Evolutionary conservation across 2,329 filamentous ascomycete genomes (phyloP).

Genomic region (Colletotrichum sp.): DNA sequence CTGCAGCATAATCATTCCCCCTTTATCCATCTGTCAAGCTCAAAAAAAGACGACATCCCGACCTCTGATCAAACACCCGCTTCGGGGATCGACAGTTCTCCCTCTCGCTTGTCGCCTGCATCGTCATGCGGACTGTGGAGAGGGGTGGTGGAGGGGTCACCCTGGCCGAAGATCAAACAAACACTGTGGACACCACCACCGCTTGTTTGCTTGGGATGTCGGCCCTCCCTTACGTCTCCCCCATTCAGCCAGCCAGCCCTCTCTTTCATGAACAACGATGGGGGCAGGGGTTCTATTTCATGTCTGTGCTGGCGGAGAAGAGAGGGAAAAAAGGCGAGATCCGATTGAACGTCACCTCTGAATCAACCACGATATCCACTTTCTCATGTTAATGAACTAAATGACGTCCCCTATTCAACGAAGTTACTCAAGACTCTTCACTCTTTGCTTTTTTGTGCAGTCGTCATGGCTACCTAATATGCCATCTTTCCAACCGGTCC

Average conservation of each 20-base stretch:
- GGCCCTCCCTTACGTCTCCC: not conserved
- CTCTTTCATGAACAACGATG: not conserved
- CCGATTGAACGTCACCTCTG: not conserved
- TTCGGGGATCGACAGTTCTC: not conserved
- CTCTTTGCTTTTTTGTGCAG: not conserved
- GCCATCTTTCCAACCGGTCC: not conserved
- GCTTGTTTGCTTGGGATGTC: not conserved
- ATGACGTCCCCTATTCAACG: not conserved
- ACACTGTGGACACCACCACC: not conserved
- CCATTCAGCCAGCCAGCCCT: not conserved
- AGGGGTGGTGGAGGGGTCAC: not conserved
- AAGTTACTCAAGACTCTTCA: not conserved
- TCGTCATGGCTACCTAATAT: not conserved
- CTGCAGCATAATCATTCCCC: not conserved
- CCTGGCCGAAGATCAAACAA: slow-evolving; percentile 16
- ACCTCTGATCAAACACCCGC: slow-evolving; percentile 13
- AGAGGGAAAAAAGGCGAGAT: not conserved
- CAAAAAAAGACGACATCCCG: not conserved
- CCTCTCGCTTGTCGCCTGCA: slow-evolving; percentile 5
- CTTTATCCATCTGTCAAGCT: not conserved
- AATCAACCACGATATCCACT: not conserved
- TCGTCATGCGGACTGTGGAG: slow-evolving; percentile 5
- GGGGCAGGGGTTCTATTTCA: not conserved
- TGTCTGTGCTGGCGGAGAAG: not conserved
- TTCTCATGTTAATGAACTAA: slow-evolving; percentile 4